Evolutionary conservation across 106 monocot genomes (phyloP).

Genomic region (Alisma plantagoaquatica): DNA sequence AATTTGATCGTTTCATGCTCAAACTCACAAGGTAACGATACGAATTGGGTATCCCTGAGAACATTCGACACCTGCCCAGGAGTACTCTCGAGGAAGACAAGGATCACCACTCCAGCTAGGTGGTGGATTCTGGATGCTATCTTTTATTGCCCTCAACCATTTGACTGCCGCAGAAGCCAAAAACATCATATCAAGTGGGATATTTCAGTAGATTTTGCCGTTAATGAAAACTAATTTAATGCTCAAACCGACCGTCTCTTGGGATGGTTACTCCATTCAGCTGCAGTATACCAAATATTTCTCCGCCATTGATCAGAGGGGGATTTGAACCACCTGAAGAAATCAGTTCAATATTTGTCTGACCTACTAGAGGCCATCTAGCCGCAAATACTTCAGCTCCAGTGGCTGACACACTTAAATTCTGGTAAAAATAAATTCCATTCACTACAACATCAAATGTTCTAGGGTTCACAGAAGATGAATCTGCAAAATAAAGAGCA

Average conservation of each 20-base stretch:
- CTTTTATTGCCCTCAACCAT: constrained; percentile 42
- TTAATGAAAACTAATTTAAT: too few species aligned
- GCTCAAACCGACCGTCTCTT: constrained; percentile 44
- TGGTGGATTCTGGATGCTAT: constrained; percentile 45
- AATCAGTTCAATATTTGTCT: constrained; percentile 40
- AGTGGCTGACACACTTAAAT: constrained; percentile 35
- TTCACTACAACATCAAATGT: constrained; percentile 57
- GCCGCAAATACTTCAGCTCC: constrained; percentile 53
- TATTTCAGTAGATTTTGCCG: too few species aligned
- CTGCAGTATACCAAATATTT: constrained; percentile 57
- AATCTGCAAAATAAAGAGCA: constrained; percentile 85
- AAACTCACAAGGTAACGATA: constrained; percentile 70
- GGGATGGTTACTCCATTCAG: constrained; percentile 37
- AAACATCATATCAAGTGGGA: too few species aligned
- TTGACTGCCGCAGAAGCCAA: constrained; percentile 40
- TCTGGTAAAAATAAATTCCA: constrained; percentile 43
- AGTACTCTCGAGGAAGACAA: constrained; percentile 58
- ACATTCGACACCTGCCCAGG: constrained; percentile 84
- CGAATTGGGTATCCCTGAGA: constrained; percentile 31
- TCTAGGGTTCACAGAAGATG: constrained; percentile 24
- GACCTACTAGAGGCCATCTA: constrained; percentile 66
- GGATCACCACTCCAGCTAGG: constrained; percentile 91
- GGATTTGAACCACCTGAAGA: constrained; percentile 31
- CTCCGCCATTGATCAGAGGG: constrained; percentile 79
- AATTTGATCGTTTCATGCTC: not conserved